Base-by-base conservation (phyloP, 306 rosid genomes). In the Styphnolobium japonicum region DNA sequence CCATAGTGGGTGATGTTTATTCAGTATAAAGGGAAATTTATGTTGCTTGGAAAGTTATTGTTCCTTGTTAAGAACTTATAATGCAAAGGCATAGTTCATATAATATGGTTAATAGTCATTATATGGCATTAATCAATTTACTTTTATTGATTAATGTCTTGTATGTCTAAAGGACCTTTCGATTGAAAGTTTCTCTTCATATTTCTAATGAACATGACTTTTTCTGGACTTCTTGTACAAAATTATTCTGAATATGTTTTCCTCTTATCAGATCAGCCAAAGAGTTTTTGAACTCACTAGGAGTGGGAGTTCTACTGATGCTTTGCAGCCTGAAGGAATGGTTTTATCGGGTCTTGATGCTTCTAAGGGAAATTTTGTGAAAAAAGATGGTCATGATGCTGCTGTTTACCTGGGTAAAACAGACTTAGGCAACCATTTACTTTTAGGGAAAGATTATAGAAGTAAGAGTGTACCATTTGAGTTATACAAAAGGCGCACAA, bases 401-500 rank as follows among this genome's bases (percentile, higher is more conserved):
- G 67, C 19, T 60, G 51, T 10, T 55, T 36, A 39, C 77, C 5
- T 10, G 40, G 52, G 11, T 45, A 85, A 82, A 81, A 46, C 71
- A 10, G 90, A 89, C 72, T 57, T 43, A 33, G 67, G 71, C 64
- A 57, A 84, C 71, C 69, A 78, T 51, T 46, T 78, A 33, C 82
- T 33, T 85, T 62, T 78, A 4, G 80, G 43, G 76, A 82, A 81
- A 66, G 90, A 82, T 69, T 79, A 71, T 69, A 85, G 57, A 72
- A 82, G 42, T 56, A 85, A 77, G 51, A 89, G 89, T 67, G 67
- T 84, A 55, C 94, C 92, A n/a, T 95, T 90, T 83, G 97, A 92
- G 86, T 67, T 91, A 78, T 95, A 95, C 88, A 91, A 95, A 85
- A 87, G 83, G 57, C 92, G 94, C 48, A 91, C 92, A 23, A 88